phyloP scores from a whole-genome alignment of 2,329 filamentous ascomycete genomes.

The Alternaria sp. region DNA sequence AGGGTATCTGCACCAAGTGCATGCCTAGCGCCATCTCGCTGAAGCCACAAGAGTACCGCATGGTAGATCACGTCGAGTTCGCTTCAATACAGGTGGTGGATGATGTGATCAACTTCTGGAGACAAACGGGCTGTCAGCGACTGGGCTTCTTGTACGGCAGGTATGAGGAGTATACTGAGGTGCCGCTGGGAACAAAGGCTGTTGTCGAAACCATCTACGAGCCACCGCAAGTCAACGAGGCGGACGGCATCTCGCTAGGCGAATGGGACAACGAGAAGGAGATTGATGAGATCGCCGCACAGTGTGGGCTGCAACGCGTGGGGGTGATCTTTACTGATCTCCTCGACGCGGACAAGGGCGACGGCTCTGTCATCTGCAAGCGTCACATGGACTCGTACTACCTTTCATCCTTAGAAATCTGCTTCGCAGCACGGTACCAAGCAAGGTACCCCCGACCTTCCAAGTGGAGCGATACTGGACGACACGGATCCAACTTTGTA shows the following conservation, averaged over 20 bases:
- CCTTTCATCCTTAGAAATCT: constrained; percentile 88
- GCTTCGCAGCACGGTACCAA: constrained; percentile 86
- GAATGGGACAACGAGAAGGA: constrained; percentile 86
- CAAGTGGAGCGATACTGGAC: constrained; percentile 95
- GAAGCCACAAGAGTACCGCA: constrained; percentile 90
- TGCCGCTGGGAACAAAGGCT: constrained; percentile 92
- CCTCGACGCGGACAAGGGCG: constrained; percentile 77
- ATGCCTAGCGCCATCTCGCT: constrained; percentile 96
- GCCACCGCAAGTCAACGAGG: constrained; percentile 86
- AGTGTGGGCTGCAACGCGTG: constrained; percentile 86
- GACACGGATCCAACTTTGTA: constrained; percentile 95
- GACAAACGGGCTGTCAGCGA: constrained; percentile 81
- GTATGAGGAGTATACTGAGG: constrained; percentile 88
- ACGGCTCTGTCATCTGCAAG: constrained; percentile 92
- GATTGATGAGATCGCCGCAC: constrained; percentile 77
- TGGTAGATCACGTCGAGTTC: constrained; percentile 99
- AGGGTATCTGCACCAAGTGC: constrained; percentile 97
- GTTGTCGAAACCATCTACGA: constrained; percentile 98
- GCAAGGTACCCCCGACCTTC: constrained; percentile 86
- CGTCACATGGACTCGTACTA: constrained; percentile 95
- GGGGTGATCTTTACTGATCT: constrained; percentile 96
- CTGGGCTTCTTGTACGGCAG: constrained; percentile 90
- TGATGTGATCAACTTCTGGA: constrained; percentile 89
- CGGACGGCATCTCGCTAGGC: constrained; percentile 84
- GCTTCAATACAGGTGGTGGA: constrained; percentile 84